Evolutionary conservation across 495 filamentous ascomycete genomes (phyloP).

Genomic region (Ascobolus immersus): DNA sequence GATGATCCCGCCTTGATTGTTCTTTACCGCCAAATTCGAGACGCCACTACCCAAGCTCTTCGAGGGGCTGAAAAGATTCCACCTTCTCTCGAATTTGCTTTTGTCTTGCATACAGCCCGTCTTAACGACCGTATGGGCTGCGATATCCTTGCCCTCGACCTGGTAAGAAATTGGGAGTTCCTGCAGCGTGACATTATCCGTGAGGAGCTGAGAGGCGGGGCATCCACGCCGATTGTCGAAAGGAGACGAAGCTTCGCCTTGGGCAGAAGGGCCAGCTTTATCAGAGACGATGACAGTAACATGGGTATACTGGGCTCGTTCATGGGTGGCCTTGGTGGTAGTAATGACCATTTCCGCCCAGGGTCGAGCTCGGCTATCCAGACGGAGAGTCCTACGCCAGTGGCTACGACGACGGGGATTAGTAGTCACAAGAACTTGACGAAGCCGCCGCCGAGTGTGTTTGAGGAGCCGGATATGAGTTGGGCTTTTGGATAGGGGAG

Average conservation of each 20-base stretch:
- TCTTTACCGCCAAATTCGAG: conserved; percentile 65
- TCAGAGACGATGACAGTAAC: conserved; percentile 48
- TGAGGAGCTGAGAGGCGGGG: conserved; percentile 20
- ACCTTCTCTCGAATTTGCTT: conserved; percentile 59
- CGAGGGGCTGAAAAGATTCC: conserved; percentile 63
- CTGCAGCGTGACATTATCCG: conserved; percentile 24
- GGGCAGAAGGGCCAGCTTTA: conserved; percentile 45
- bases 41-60: conserved; percentile 63
- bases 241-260: conserved; percentile 12
- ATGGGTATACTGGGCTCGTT: too few species aligned
- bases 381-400: too few species aligned
- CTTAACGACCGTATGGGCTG: conserved; percentile 91
- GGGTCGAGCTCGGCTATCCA: too few species aligned
- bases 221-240: conserved; percentile 21
- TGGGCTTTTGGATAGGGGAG: conserved; percentile 22
- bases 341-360: too few species aligned
- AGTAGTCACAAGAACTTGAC: conserved; percentile 23
- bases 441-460: conserved; percentile 50
- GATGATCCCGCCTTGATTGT: conserved; percentile 76
- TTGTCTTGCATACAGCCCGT: conserved; percentile 66
- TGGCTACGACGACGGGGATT: conserved; percentile 22
- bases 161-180: conserved; percentile 77
- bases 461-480: conserved; percentile 74
- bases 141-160: conserved; percentile 68
- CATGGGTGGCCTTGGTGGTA: too few species aligned